Evolutionary conservation across 768 basidiomycete species (phyloP).

Genomic region (Leucosporidium scottii): DNA sequence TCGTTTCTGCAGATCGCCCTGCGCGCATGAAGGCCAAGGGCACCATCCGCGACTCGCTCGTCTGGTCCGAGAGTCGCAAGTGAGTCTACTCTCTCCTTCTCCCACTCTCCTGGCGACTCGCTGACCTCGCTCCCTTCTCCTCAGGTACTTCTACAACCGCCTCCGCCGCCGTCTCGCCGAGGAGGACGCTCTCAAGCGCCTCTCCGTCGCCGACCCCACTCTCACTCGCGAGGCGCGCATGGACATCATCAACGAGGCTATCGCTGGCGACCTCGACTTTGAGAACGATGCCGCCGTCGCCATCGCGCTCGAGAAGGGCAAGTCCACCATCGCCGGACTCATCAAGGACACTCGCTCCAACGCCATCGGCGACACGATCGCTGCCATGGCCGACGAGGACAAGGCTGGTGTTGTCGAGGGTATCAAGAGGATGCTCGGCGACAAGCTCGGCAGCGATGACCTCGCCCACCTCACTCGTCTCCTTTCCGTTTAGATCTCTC

Average conservation of each 20-base stretch:
- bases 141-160: slow-evolving; percentile 46
- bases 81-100: background rate
- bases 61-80: slow-evolving; percentile 34
- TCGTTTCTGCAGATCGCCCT: background rate
- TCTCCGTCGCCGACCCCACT: slow-evolving; percentile 43
- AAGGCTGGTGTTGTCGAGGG: slow-evolving; percentile 38
- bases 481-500: background rate
- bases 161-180: slow-evolving; percentile 41
- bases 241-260: slow-evolving; percentile 38
- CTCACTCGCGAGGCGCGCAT: slow-evolving; percentile 42
- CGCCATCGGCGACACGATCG: slow-evolving; percentile 36
- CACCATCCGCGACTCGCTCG: slow-evolving; percentile 35
- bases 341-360: slow-evolving; percentile 33
- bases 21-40: slow-evolving; percentile 40
- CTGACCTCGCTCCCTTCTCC: too few species aligned
- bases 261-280: slow-evolving; percentile 33
- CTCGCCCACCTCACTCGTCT: slow-evolving; percentile 5
- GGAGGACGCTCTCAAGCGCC: slow-evolving; percentile 38
- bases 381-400: slow-evolving; percentile 37
- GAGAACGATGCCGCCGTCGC: slow-evolving; percentile 37
- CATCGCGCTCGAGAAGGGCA: slow-evolving; percentile 37
- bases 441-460: slow-evolving; percentile 15
- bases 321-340: slow-evolving; percentile 20
- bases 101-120: background rate
- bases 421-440: slow-evolving; percentile 33